Conservation (phyloP, 805 yeast species). For the Candida pseudoglaebosa region DNA sequence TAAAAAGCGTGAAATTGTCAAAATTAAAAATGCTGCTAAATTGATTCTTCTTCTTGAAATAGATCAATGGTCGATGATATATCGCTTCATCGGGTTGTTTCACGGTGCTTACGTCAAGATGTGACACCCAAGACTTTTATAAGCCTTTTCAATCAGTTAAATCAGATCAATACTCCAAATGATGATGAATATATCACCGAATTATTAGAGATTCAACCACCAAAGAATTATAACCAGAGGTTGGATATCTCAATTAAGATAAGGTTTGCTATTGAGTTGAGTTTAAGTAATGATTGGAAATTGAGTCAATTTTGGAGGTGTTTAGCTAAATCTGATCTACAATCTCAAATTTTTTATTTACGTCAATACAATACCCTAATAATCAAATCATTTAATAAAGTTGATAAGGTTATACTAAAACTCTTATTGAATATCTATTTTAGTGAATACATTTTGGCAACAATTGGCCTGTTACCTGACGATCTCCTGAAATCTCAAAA, state of each 20-base stretch:
- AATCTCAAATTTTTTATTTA: slow-evolving; percentile 12
- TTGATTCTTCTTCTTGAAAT: not conserved
- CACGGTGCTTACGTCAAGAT: slow-evolving; percentile 9
- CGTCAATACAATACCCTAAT: slow-evolving; percentile 8
- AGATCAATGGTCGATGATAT: slow-evolving; percentile 4
- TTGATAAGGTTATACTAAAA: slow-evolving; percentile 3
- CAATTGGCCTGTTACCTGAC: not conserved
- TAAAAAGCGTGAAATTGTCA: not conserved
- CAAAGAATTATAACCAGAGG: slow-evolving; percentile 2
- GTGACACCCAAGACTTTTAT: slow-evolving; percentile 22
- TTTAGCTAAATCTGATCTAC: slow-evolving; percentile 9
- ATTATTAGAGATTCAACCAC: slow-evolving; percentile 19
- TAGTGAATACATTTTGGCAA: slow-evolving; percentile 1
- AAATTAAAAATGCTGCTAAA: not conserved
- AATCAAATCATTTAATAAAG: not conserved
- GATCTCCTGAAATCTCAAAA: not conserved
- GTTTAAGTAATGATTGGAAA: slow-evolving; percentile 16
- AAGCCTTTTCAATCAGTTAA: slow-evolving; percentile 25
- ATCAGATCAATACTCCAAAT: slow-evolving; percentile 14
- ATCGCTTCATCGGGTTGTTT: slow-evolving; percentile 1
- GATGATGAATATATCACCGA: slow-evolving; percentile 23
- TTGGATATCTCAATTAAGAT: slow-evolving; percentile 6
- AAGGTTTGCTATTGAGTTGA: slow-evolving; percentile 15
- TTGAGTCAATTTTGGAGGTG: slow-evolving; percentile 21
- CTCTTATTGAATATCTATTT: slow-evolving; percentile 1